Percentiles rank a stretch among this genome's conserved stretches.
Conservation (phyloP, 1,139 yeast genomes). For the Hansenula lynferdii region DNA sequence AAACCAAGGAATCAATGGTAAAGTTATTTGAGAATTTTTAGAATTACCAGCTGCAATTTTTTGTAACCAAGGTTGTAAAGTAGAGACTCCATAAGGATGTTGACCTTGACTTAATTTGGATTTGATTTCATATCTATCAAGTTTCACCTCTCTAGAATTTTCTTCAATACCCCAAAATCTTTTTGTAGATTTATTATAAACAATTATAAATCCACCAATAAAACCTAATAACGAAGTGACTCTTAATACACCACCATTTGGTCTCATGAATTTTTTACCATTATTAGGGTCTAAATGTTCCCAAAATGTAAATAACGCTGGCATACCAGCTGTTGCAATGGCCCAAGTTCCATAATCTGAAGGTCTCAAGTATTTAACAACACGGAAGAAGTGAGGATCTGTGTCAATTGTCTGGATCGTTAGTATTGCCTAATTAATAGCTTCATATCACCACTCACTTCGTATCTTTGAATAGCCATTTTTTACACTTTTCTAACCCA, state of each 20-base stretch:
- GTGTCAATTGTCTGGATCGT: constrained; percentile 47
- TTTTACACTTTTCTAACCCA: too few species aligned
- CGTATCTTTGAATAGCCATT: constrained; percentile 10
- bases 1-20: constrained; percentile 77
- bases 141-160: constrained; percentile 64
- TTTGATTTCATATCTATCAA: constrained; percentile 74
- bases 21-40: constrained; percentile 58
- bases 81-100: constrained; percentile 62
- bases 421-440: too few species aligned
- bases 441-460: constrained; percentile 6
- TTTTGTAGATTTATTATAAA: constrained; percentile 59
- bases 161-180: constrained; percentile 81
- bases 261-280: constrained; percentile 54
- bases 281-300: constrained; percentile 60
- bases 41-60: constrained; percentile 79
- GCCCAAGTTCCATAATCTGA: constrained; percentile 67
- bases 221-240: constrained; percentile 58
- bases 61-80: constrained; percentile 65
- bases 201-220: constrained; percentile 66
- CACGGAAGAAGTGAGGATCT: constrained; percentile 75
- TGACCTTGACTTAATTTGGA: constrained; percentile 60
- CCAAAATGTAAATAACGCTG: constrained; percentile 54
- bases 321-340: constrained; percentile 58
- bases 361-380: constrained; percentile 66
- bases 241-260: constrained; percentile 56